Evolutionary conservation across 2,329 filamentous ascomycete species (phyloP).

Genomic region (Colletotrichum noveboracense): DNA sequence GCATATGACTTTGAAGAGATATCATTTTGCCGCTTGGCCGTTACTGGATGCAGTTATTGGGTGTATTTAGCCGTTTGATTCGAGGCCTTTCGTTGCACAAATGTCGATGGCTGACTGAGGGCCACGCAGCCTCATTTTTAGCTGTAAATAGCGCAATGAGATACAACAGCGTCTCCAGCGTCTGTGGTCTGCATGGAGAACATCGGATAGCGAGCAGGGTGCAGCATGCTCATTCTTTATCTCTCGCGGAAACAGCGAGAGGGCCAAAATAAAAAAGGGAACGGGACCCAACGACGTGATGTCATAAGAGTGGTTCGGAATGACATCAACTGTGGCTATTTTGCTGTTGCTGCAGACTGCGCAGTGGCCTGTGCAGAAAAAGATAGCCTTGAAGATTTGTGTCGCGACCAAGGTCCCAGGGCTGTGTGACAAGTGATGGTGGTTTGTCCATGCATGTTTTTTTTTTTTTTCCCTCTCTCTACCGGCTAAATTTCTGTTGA

Average conservation of each 20-base stretch:
- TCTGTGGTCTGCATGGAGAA: neutral
- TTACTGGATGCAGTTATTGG: neutral
- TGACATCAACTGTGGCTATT: conserved; percentile 2
- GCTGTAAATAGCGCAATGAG: neutral
- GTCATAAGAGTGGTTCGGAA: neutral
- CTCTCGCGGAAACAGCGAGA: neutral
- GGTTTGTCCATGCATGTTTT: neutral
- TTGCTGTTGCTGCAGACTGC: neutral
- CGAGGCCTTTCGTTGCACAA: neutral
- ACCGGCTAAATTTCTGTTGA: neutral
- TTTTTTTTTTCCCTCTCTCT: neutral
- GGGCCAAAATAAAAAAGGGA: neutral
- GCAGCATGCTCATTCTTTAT: neutral
- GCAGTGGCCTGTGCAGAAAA: neutral
- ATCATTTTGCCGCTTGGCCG: neutral
- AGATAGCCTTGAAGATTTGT: neutral
- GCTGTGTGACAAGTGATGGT: neutral
- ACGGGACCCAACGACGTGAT: neutral
- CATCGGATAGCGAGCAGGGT: neutral
- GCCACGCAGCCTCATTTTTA: neutral
- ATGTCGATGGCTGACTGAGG: neutral
- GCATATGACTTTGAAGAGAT: neutral
- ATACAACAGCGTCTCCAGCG: neutral
- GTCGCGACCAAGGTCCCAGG: neutral
- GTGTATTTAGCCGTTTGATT: neutral